Conservation (phyloP, 139 green algal genomes). For the Picochlorum sp. region DNA sequence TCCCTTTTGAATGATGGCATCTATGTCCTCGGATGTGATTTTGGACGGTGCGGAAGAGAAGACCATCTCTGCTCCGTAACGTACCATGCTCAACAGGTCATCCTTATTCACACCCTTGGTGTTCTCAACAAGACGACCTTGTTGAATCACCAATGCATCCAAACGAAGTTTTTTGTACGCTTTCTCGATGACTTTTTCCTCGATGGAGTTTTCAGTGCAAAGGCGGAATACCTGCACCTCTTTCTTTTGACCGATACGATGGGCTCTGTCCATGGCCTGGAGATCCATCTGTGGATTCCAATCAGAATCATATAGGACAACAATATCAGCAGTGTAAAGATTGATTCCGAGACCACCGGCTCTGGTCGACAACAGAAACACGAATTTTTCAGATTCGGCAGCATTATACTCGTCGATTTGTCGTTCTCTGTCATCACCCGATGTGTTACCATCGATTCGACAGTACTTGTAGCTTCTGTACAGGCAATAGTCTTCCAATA, state of each 20-base stretch:
- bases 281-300: conserved; percentile 53
- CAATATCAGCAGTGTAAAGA: conserved; percentile 92
- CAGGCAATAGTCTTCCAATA: conserved; percentile 92
- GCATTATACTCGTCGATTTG: conserved; percentile 88
- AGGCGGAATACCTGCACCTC: conserved; percentile 98
- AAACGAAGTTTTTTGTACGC: conserved; percentile 99
- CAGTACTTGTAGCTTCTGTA: conserved; percentile 79
- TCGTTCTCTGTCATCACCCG: conserved; percentile 83
- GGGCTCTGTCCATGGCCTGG: conserved; percentile 96
- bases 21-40: conserved; percentile 87
- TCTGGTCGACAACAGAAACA: conserved; percentile 92
- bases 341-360: conserved; percentile 96
- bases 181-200: conserved; percentile 99
- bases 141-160: conserved; percentile 98
- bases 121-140: conserved; percentile 90
- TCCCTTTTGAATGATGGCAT: conserved; percentile 89
- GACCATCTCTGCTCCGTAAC: conserved; percentile 95
- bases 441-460: conserved; percentile 96
- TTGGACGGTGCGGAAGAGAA: conserved; percentile 62
- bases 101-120: conserved; percentile 91
- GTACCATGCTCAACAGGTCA: conserved; percentile 93
- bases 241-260: conserved; percentile 99
- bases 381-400: conserved; percentile 77
- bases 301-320: conserved; percentile 93
- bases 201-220: conserved; percentile 92